Conservation (phyloP, 768 basidiomycete genomes). For the Mycena rebaudengoi region DNA sequence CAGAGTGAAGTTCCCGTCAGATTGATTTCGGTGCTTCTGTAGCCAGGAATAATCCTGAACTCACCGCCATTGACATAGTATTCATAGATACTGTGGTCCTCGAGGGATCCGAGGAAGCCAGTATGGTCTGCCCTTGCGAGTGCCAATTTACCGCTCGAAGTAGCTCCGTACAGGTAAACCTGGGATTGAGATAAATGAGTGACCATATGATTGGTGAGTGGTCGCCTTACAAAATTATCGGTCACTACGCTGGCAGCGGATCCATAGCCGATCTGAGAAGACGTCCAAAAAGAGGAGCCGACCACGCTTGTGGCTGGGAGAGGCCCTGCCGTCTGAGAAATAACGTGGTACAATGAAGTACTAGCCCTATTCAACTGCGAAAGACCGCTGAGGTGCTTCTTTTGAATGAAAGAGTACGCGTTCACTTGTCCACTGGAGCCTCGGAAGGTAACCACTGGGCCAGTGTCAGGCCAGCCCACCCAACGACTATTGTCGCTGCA, state of each 20-base stretch:
- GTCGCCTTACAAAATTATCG: no score
- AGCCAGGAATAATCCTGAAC: background rate
- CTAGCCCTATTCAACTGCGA: background rate
- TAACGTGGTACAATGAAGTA: background rate
- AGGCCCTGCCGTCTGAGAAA: background rate
- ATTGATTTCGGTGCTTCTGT: background rate
- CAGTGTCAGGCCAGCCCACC: slow-evolving; percentile 26
- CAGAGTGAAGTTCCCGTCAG: background rate
- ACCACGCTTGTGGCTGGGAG: background rate
- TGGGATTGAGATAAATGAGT: background rate
- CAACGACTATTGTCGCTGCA: slow-evolving; percentile 17
- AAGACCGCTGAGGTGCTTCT: slow-evolving; percentile 17
- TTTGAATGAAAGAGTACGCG: slow-evolving; percentile 16
- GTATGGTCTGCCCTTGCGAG: background rate
- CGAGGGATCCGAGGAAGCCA: background rate
- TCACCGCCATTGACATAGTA: slow-evolving; percentile 19
- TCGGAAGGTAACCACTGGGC: slow-evolving; percentile 8
- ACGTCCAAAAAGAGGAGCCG: background rate
- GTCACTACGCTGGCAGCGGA: background rate
- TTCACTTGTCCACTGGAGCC: background rate
- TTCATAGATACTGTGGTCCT: slow-evolving; percentile 10
- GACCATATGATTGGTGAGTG: no score
- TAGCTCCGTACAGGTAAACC: slow-evolving; percentile 11
- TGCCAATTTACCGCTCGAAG: background rate
- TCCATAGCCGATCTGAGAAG: no score